Conservation (phyloP, 2,329 filamentous ascomycete species). For the Fusarium lateritium region DNA sequence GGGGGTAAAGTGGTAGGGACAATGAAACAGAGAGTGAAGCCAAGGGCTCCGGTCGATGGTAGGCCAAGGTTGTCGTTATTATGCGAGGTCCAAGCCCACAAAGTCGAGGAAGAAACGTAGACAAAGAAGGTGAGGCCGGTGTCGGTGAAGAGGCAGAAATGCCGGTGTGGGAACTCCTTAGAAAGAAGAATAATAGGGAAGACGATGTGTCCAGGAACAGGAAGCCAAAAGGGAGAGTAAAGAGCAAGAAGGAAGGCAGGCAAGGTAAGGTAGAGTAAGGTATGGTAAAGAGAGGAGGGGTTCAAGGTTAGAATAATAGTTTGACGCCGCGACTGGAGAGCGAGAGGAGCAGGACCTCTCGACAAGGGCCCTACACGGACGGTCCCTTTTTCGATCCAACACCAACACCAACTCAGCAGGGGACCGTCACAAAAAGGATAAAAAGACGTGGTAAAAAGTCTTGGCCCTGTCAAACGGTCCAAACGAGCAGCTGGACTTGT, state of each 20-base stretch:
- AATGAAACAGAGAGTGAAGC: constrained; percentile 23
- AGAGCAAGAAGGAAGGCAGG: not conserved
- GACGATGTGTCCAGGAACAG: constrained; percentile 19
- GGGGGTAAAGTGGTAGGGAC: constrained; percentile 12
- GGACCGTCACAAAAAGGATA: constrained; percentile 26
- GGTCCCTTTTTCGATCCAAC: constrained; percentile 46
- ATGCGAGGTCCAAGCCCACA: constrained; percentile 11
- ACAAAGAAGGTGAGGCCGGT: constrained; percentile 33
- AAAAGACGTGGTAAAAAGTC: constrained; percentile 30
- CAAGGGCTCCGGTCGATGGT: constrained; percentile 10
- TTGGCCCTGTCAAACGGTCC: constrained; percentile 22
- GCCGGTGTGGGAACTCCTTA: constrained; percentile 27
- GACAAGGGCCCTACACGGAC: constrained; percentile 42
- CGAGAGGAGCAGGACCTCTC: constrained; percentile 32
- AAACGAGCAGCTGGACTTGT: constrained; percentile 27
- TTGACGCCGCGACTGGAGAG: constrained; percentile 27
- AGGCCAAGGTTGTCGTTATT: constrained; percentile 16
- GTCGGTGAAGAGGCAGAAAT: constrained; percentile 26
- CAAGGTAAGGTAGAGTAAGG: constrained; percentile 3
- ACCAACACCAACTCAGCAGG: constrained; percentile 39
- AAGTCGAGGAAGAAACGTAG: constrained; percentile 16
- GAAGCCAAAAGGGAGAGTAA: constrained; percentile 8
- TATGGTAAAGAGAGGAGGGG: constrained; percentile 34
- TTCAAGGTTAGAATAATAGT: constrained; percentile 28
- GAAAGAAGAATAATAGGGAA: constrained; percentile 29